Evolutionary conservation across 2,329 filamentous ascomycete species (phyloP).

Genomic region (Ophiostoma novo-ulmi): DNA sequence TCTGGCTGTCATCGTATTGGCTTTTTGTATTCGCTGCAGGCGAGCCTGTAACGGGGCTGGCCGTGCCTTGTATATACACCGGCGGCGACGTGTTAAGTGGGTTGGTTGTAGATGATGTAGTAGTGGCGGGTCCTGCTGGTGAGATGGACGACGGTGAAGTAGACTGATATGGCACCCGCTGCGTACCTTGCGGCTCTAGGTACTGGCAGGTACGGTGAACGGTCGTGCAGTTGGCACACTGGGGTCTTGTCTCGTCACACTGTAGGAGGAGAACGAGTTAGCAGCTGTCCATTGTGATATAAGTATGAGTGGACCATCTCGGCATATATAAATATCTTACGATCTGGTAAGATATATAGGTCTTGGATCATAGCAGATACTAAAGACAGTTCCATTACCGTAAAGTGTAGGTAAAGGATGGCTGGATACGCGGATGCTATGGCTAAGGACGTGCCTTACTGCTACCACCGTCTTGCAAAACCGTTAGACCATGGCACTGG

Average conservation of each 20-base stretch:
- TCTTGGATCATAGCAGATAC: neutral
- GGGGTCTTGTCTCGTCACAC: conserved; percentile 34
- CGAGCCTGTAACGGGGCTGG: conserved; percentile 17
- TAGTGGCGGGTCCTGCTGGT: neutral
- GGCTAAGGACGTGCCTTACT: neutral
- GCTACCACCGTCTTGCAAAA: neutral
- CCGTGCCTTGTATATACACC: neutral
- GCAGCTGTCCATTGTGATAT: neutral
- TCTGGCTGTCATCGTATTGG: conserved; percentile 1
- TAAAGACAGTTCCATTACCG: neutral
- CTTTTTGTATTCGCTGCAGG: conserved; percentile 14
- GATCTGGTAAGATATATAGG: neutral
- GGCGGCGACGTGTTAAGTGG: neutral
- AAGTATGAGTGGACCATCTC: neutral
- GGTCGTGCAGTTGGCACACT: conserved; percentile 33
- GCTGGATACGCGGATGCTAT: neutral
- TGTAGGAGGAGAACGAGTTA: conserved; percentile 20
- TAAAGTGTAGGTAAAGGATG: neutral
- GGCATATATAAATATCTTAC: neutral
- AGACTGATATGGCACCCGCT: neutral
- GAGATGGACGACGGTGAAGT: neutral
- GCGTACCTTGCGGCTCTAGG: conserved; percentile 11
- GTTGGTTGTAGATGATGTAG: conserved; percentile 21
- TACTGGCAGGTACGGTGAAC: conserved; percentile 32
- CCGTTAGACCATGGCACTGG: neutral